Evolutionary conservation across 768 basidiomycete genomes (phyloP), one percentile per base, ranked within the genome.

Genomic region (Mrakia blollopis): DNA sequence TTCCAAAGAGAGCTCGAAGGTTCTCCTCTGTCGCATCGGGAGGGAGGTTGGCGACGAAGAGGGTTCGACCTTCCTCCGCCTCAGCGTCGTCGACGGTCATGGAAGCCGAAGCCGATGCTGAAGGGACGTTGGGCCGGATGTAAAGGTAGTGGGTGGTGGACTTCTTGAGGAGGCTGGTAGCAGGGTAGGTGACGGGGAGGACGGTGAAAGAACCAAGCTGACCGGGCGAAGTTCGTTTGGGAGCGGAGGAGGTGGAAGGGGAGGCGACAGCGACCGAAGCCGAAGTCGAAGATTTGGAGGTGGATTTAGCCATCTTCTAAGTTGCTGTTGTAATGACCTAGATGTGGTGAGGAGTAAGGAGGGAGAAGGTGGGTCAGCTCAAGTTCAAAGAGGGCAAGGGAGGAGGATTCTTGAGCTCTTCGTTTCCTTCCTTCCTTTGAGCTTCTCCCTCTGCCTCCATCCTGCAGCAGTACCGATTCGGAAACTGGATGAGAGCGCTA

Each of bases 41-140:
- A 2, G 95, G 94, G 8, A 95, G 85, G 80, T 98, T 97, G 74
- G 91, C 92, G 3, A 95, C 85, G 81, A 98, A 98, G 14, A 96
- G 86, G 0, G 93, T 95, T 62, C 93, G 87, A 23, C 87, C 89
- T 44, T 88, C 82, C 79, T 87, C 78, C 47, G 47, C 78, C 30
- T 73, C 76, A 14, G 68, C 54, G 50, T 32, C 73, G 10, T 60
- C n/a, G 68, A 44, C n/a, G 30, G 61, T 78, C 77, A 57, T 69
- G 44, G 54, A 76, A 25, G 25, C 37, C 0, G 78, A 71, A 8
- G 73, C 44, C 23, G 75, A 39, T 21, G 62, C 30, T 11, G 79
- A 60, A 5, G 86, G 85, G 35, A 84, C 81, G 81, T 94, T 92
- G 5, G 87, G 81, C n/a, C 91, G 88, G 25, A 88, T 88, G 80